These are phyloP conservation scores for Diaporthe batatas DNA, from an alignment of 2,329 filamentous ascomycete genomes.

Conservation along the genomic window DNA sequence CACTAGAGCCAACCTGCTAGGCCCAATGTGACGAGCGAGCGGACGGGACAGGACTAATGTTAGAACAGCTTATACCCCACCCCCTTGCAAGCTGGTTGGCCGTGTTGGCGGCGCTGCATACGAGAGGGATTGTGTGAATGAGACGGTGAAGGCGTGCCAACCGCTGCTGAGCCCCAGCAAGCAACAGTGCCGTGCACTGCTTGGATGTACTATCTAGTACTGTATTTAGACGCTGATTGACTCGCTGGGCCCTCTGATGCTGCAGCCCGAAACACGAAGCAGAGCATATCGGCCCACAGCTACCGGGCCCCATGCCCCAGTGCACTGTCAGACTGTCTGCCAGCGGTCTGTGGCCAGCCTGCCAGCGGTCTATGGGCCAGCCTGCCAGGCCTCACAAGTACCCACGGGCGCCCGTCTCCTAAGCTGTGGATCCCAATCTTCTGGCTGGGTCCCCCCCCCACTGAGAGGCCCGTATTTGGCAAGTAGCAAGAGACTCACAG, in stretches of 20 bases:
- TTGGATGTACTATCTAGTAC: slow-evolving; percentile 25
- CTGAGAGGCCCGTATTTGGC: slow-evolving; percentile 30
- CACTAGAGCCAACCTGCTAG: slow-evolving; percentile 18
- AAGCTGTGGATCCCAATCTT: slow-evolving; percentile 25
- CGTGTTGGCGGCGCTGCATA: slow-evolving; percentile 2
- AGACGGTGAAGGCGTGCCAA: slow-evolving; percentile 21
- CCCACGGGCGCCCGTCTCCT: slow-evolving; percentile 2
- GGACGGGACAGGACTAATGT: neutral
- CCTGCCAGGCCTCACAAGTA: neutral
- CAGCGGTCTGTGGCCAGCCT: slow-evolving; percentile 3
- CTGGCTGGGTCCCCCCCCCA: slow-evolving; percentile 27
- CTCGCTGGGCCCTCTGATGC: slow-evolving; percentile 19
- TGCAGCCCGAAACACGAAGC: slow-evolving; percentile 27
- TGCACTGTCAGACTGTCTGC: slow-evolving; percentile 7
- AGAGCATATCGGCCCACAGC: slow-evolving; percentile 6
- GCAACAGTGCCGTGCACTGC: slow-evolving; percentile 12
- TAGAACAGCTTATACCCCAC: neutral
- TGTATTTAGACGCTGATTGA: slow-evolving; percentile 15
- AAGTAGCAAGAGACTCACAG: neutral
- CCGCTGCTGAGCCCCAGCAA: slow-evolving; percentile 10
- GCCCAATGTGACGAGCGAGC: slow-evolving; percentile 5
- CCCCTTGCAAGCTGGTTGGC: slow-evolving; percentile 14
- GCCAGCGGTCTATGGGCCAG: slow-evolving; percentile 7
- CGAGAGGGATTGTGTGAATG: slow-evolving; percentile 24
- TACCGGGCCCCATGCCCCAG: neutral